These are phyloP conservation scores for Furcasterigmium sp. DNA, from an alignment of 2,329 filamentous ascomycete species.

Conservation along the genomic window DNA sequence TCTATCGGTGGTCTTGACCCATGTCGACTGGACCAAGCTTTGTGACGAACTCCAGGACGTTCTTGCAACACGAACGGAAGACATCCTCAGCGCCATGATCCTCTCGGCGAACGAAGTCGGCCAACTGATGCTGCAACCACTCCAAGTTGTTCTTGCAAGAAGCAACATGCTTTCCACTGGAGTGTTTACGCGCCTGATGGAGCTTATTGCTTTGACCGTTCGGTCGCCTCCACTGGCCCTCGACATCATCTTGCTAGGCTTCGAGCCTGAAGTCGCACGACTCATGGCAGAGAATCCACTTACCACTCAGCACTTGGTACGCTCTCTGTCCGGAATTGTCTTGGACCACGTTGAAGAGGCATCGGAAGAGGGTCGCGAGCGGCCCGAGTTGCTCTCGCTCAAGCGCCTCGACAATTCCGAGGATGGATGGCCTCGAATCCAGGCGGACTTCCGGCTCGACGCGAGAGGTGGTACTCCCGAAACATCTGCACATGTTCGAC, in stretches of 20 bases:
- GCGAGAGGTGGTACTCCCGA: conserved; percentile 14
- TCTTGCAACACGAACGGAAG: conserved; percentile 13
- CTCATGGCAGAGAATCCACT: conserved; percentile 19
- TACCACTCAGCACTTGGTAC: conserved; percentile 21
- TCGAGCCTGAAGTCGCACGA: conserved; percentile 24
- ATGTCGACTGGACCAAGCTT: neutral
- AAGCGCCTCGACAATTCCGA: conserved; percentile 4
- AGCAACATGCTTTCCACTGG: conserved; percentile 14
- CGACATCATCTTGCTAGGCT: conserved; percentile 21
- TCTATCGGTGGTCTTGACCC: too few relatives aligned
- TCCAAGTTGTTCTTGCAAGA: neutral
- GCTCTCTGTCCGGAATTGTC: conserved; percentile 27
- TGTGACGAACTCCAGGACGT: neutral
- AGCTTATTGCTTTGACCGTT: conserved; percentile 24
- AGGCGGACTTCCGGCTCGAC: conserved; percentile 24
- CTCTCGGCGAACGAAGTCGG: neutral
- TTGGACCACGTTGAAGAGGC: conserved; percentile 33
- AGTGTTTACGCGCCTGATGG: conserved; percentile 21
- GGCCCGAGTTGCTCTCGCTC: conserved; percentile 11
- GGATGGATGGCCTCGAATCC: conserved; percentile 15
- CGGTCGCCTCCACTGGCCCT: conserved; percentile 18
- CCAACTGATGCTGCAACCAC: neutral
- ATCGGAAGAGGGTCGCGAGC: neutral
- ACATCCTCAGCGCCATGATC: conserved; percentile 5
- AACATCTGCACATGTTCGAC: conserved; percentile 25